phyloP scores from a whole-genome alignment of 2,329 filamentous ascomycete genomes.

The Gnomoniopsis smithogilvyi region DNA sequence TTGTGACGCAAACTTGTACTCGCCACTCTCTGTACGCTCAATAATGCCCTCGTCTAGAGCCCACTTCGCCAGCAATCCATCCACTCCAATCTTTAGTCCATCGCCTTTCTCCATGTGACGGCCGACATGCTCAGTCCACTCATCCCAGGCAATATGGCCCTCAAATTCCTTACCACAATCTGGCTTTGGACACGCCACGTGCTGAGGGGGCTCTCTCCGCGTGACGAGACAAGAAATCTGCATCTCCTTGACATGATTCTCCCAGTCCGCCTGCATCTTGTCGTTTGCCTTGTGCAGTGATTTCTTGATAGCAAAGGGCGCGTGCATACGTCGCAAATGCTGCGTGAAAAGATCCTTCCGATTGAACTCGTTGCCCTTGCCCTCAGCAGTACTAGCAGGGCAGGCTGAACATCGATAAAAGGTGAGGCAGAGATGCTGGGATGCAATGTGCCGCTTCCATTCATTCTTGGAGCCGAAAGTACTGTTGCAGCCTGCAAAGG shows the following conservation, averaged over 20 bases:
- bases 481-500: slow-evolving; percentile 76
- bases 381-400: slow-evolving; percentile 49
- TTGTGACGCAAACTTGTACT: slow-evolving; percentile 51
- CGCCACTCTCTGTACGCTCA: slow-evolving; percentile 51
- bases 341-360: slow-evolving; percentile 95
- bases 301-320: slow-evolving; percentile 62
- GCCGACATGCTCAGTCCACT: slow-evolving; percentile 89
- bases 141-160: slow-evolving; percentile 76
- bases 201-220: slow-evolving; percentile 65
- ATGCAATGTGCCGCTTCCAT: slow-evolving; percentile 93
- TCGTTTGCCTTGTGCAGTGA: slow-evolving; percentile 54
- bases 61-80: slow-evolving; percentile 57
- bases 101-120: slow-evolving; percentile 80
- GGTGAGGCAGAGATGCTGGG: slow-evolving; percentile 75
- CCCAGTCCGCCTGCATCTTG: slow-evolving; percentile 61
- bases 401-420: slow-evolving; percentile 65
- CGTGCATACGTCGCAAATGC: slow-evolving; percentile 91
- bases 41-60: slow-evolving; percentile 63
- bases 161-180: slow-evolving; percentile 72
- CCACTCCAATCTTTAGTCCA: slow-evolving; percentile 53
- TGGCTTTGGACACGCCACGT: slow-evolving; percentile 66
- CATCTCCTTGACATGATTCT: slow-evolving; percentile 64
- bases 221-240: slow-evolving; percentile 70
- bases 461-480: slow-evolving; percentile 93
- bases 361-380: slow-evolving; percentile 74